Conservation (phyloP, 139 green algal genomes). For the Tetradesmus obliquus region DNA sequence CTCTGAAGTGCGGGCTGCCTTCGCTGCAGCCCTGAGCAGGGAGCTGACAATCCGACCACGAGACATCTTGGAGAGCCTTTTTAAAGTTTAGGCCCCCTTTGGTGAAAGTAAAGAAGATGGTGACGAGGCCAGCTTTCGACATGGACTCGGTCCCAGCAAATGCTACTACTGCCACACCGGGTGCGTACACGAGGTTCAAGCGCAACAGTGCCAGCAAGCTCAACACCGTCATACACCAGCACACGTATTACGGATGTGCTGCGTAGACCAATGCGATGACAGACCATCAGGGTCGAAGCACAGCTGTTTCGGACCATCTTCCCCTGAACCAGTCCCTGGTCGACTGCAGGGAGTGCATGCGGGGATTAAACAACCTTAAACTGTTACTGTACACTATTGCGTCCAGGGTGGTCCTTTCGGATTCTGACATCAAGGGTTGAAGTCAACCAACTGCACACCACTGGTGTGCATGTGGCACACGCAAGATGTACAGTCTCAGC, state of each 20-base stretch:
- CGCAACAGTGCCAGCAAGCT: not conserved
- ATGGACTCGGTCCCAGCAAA: not conserved
- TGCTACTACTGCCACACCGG: not conserved
- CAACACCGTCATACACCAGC: no score
- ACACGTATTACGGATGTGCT: not conserved
- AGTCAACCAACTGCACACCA: no score
- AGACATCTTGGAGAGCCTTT: not conserved
- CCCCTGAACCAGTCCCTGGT: not conserved
- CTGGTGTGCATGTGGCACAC: no score
- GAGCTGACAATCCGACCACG: not conserved
- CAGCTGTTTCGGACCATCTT: not conserved
- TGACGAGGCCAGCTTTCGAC: not conserved
- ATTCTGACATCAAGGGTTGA: no score
- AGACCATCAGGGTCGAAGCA: not conserved
- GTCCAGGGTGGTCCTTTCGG: no score
- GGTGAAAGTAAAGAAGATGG: not conserved
- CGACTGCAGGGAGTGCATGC: not conserved
- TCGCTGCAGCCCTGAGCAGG: conserved; percentile 1
- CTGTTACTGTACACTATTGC: no score
- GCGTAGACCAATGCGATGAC: not conserved
- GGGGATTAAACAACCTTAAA: no score
- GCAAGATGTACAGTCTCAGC: no score
- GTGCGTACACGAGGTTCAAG: not conserved
- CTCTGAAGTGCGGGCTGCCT: not conserved
- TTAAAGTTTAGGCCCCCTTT: not conserved